Percentiles rank a stretch among this genome's conserved stretches.
These are phyloP conservation scores for Rhizophora apiculata DNA, from an alignment of 345 rosid genomes.

Conservation along the genomic window DNA sequence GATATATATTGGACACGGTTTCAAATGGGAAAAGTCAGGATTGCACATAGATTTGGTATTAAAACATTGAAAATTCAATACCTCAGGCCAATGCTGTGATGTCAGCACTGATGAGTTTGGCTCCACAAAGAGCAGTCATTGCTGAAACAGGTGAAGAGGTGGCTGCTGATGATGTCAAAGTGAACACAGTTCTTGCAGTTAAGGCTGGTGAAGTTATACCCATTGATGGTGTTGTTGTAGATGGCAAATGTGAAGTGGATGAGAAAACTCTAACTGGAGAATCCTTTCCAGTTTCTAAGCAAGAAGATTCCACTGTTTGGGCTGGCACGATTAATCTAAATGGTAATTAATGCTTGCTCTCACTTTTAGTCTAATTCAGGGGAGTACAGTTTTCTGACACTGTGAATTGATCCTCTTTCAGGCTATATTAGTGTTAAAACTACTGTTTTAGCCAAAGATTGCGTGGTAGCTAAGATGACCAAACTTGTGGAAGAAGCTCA, in stretches of 20 bases:
- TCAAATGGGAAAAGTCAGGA: neutral
- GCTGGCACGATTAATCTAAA: conserved; percentile 91
- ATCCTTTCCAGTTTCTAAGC: conserved; percentile 78
- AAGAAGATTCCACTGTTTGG: conserved; percentile 64
- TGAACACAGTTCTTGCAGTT: conserved; percentile 66
- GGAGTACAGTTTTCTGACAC: neutral
- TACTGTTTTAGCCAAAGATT: conserved; percentile 77
- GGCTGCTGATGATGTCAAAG: conserved; percentile 59
- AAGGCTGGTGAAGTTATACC: conserved; percentile 88
- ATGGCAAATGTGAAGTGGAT: conserved; percentile 84
- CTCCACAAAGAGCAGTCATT: conserved; percentile 76
- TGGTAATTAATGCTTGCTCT: conserved; percentile 34
- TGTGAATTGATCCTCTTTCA: conserved; percentile 13
- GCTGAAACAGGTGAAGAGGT: conserved; percentile 86
- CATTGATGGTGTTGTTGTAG: conserved; percentile 83
- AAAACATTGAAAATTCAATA: neutral
- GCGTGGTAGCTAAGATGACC: conserved; percentile 81
- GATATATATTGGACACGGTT: too few relatives aligned
- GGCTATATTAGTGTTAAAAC: conserved; percentile 77
- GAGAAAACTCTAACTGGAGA: conserved; percentile 91
- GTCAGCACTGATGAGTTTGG: conserved; percentile 75
- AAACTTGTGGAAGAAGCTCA: conserved; percentile 97
- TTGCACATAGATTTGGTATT: neutral
- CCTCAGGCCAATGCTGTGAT: conserved; percentile 78
- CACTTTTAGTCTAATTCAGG: neutral